phyloP scores from a whole-genome alignment of 192 early-diverging fungal species.

The Rhizophagus sp. region DNA sequence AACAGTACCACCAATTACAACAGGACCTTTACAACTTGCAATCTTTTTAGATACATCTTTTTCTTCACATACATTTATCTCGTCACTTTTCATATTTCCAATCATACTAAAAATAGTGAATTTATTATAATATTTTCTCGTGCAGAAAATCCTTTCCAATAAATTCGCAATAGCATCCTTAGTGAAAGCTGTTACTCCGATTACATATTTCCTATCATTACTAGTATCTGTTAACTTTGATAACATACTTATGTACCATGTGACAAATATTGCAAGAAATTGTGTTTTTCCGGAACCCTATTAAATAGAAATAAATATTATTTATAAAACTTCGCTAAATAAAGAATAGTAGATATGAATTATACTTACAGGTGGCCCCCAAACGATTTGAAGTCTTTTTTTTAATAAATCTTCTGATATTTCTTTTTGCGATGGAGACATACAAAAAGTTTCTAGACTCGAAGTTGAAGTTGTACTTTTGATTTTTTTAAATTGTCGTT shows the following conservation, averaged over 20 bases:
- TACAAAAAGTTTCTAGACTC: conserved; percentile 38
- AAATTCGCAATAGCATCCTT: conserved; percentile 47
- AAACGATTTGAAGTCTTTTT: conserved; percentile 44
- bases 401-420: conserved; percentile 39
- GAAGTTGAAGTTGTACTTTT: conserved; percentile 36
- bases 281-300: conserved; percentile 55
- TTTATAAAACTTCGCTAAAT: too few species aligned
- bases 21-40: not conserved
- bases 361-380: not conserved
- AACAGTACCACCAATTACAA: conserved; percentile 39
- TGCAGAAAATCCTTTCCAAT: conserved; percentile 33
- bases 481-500: not conserved
- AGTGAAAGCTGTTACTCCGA: conserved; percentile 54
- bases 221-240: conserved; percentile 27
- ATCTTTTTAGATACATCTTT: not conserved
- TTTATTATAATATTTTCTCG: conserved; percentile 21
- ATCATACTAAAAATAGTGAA: conserved; percentile 38
- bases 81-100: not conserved
- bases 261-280: conserved; percentile 45
- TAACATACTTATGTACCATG: conserved; percentile 34
- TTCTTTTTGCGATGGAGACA: conserved; percentile 46
- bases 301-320: too few species aligned
- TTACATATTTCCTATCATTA: conserved; percentile 41
- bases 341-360: too few species aligned
- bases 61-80: conserved; percentile 3